These are phyloP conservation scores for Nyssa sinensis DNA, from an alignment of 148 eudicot species.

Conservation along the genomic window DNA sequence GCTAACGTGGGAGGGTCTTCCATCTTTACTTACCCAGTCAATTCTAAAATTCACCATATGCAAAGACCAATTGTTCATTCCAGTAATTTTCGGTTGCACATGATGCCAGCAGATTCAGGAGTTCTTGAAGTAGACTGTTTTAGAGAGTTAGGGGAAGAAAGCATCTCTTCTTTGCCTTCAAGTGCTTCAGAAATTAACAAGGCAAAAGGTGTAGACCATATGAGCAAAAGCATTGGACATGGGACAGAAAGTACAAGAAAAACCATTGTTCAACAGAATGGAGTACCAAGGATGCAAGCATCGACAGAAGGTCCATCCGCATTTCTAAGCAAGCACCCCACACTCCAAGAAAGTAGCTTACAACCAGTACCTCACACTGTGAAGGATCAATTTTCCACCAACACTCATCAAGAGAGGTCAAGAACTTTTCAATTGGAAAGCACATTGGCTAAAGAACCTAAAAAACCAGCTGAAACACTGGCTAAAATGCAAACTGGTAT, in stretches of 20 bases:
- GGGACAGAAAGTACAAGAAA: constrained; percentile 20
- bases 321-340: constrained; percentile 1
- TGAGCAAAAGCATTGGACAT: constrained; percentile 15
- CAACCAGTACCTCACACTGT: neutral
- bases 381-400: constrained; percentile 11
- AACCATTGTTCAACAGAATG: constrained; percentile 15
- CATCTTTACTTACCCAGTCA: constrained; percentile 13
- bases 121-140: constrained; percentile 13
- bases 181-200: constrained; percentile 17
- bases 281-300: constrained; percentile 20
- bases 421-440: constrained; percentile 19
- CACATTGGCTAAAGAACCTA: constrained; percentile 9
- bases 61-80: constrained; percentile 22
- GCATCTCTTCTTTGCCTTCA: constrained; percentile 28
- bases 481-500: constrained; percentile 11
- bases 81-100: constrained; percentile 19
- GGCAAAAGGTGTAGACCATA: constrained; percentile 11
- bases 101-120: constrained; percentile 24
- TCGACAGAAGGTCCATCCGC: too few relatives aligned
- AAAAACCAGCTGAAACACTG: constrained; percentile 16
- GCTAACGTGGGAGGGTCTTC: constrained; percentile 10
- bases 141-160: constrained; percentile 24
- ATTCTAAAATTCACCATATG: constrained; percentile 17
- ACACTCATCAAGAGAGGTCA: constrained; percentile 17
- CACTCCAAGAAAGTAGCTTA: constrained; percentile 6